Evolutionary conservation across 1,139 yeast genomes (phyloP).

Genomic region (Waltiozyma sp.): DNA sequence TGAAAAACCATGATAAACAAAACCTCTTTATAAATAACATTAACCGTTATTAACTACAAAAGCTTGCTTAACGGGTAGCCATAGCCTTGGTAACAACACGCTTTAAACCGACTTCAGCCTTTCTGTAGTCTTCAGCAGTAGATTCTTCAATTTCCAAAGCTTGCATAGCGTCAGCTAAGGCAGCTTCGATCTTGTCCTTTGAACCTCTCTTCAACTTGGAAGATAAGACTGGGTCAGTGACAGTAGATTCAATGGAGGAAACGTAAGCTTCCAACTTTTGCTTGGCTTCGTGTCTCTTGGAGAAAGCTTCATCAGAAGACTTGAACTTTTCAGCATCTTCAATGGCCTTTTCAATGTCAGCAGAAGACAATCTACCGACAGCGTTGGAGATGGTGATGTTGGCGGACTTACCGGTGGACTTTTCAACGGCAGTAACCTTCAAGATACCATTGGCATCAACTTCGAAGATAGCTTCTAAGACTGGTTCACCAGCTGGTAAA

Average conservation of each 20-base stretch:
- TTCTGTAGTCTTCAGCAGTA: slow-evolving; percentile 93
- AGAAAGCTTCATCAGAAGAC: slow-evolving; percentile 98
- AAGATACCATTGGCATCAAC: slow-evolving; percentile 99
- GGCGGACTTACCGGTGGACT: slow-evolving; percentile 98
- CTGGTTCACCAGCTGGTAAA: slow-evolving; percentile 99
- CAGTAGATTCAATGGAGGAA: slow-evolving; percentile 91
- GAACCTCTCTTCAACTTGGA: slow-evolving; percentile 97
- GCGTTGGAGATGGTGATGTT: slow-evolving; percentile 99
- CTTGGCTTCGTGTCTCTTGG: slow-evolving; percentile 99
- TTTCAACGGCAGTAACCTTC: slow-evolving; percentile 99
- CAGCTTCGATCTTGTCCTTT: slow-evolving; percentile 96
- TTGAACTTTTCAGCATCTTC: slow-evolving; percentile 98
- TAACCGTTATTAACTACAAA: background rate
- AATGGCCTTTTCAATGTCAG: slow-evolving; percentile 98
- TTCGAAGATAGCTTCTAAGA: slow-evolving; percentile 97
- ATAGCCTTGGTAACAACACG: slow-evolving; percentile 99
- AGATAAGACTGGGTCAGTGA: slow-evolving; percentile 97
- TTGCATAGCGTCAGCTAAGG: slow-evolving; percentile 96
- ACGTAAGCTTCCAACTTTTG: slow-evolving; percentile 99
- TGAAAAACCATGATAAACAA: background rate
- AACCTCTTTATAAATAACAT: background rate
- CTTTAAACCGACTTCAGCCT: slow-evolving; percentile 98
- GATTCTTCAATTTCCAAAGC: slow-evolving; percentile 97
- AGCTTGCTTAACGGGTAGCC: slow-evolving; percentile 76
- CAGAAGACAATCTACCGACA: slow-evolving; percentile 96